Conservation (phyloP, 306 rosid genomes). For the Ziziphus jujuba region DNA sequence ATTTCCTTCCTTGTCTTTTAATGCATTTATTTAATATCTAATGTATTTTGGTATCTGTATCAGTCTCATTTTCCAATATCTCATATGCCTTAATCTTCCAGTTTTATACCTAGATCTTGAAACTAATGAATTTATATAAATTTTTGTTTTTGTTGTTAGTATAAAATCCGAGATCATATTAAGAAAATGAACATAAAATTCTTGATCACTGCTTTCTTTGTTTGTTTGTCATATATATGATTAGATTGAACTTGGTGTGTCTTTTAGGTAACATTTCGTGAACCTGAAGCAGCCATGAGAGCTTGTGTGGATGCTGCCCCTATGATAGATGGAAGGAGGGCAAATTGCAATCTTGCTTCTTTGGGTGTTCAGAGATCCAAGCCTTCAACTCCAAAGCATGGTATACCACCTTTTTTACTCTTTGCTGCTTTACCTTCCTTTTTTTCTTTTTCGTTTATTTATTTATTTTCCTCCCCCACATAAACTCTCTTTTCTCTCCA, state of each 20-base stretch:
- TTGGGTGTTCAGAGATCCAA: conserved; percentile 98
- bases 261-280: conserved; percentile 79
- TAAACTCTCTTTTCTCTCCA: too few relatives aligned
- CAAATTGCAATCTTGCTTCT: conserved; percentile 98
- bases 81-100: background rate
- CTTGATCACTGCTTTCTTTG: too few relatives aligned
- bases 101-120: conserved; percentile 21
- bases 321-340: conserved; percentile 91
- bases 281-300: conserved; percentile 94
- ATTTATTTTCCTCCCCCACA: background rate
- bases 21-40: background rate
- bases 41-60: background rate
- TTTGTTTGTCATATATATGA: too few relatives aligned
- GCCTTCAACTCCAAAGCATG: conserved; percentile 98
- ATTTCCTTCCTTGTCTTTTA: background rate
- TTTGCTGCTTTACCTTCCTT: background rate
- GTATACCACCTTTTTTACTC: conserved; percentile 14
- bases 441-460: background rate
- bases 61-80: background rate
- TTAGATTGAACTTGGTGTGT: background rate
- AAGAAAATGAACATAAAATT: too few relatives aligned
- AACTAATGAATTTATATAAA: conserved; percentile 2
- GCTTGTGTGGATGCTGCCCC: conserved; percentile 99
- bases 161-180: too few relatives aligned
- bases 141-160: background rate